Base-by-base conservation (phyloP, 257 asterid species). In the Vinca minor region DNA sequence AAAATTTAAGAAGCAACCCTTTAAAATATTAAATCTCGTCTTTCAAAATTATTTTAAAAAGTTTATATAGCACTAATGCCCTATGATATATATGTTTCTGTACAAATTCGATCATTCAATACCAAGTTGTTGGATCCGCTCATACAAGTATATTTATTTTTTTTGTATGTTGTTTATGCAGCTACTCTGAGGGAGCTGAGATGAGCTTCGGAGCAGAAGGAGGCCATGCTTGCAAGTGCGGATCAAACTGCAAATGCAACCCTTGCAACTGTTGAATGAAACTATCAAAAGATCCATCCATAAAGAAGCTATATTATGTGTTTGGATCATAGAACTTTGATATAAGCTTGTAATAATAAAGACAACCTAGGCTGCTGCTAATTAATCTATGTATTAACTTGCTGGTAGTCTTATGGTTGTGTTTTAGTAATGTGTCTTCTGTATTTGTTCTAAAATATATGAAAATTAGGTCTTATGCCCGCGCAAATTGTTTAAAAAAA, bases 151-250 rank as follows among this genome's bases (percentile, higher is more conserved):
- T n/a, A n/a, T n/a, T n/a, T n/a, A n/a, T n/a, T n/a, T 25, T 49
- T 4, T 10, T 38, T 1, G 2, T 21, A 28, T 44, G 8, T 13
- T 34, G 44, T 36, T 58, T 20, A 14, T 46, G 42, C 38, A 65
- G 65, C 34, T 46, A 17, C 35, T 68, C 57, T 34, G 79, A 75
- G 64, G 76, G 55, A 45, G 50, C 72, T 26, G 70, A 58, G 48
- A 54, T 65, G 56, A 71, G 70, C 34, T 62, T 62, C 42, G 74
- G 76, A 48, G 68, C 74, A 17, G 80, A 76, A 68, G 74, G 77
- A 66, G 73, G 76, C 11, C 59, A 70, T 48, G 64, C 18, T 28
- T 76, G 80, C 74, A 71, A 64, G 62, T 67, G 80, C 25, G 80
- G 79, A 58, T 0, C 69, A 21, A 76, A 52, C 73, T 71, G 77